Percentiles rank a stretch among this genome's conserved stretches.
These are phyloP conservation scores for Paspalum notatum DNA, from an alignment of 176 grass and related monocot species.

Conservation along the genomic window DNA sequence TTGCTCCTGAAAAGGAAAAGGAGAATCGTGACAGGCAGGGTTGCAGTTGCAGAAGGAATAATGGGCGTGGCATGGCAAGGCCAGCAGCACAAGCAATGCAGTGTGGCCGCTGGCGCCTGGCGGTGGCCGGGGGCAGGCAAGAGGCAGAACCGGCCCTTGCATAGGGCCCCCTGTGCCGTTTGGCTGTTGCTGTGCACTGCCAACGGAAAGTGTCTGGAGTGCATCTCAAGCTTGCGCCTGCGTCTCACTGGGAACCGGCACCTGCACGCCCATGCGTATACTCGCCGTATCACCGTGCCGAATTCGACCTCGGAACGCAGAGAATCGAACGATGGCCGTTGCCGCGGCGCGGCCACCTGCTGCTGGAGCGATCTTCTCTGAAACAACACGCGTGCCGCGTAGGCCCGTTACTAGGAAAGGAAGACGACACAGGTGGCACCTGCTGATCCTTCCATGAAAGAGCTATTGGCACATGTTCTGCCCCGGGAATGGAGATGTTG, in stretches of 20 bases:
- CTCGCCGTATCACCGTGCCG: constrained; percentile 4
- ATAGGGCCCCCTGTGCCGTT: not conserved
- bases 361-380: not conserved
- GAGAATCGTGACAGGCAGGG: not conserved
- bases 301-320: no score
- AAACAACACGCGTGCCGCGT: not conserved
- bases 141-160: not conserved
- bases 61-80: constrained; percentile 7
- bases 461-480: not conserved
- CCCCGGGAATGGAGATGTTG: not conserved
- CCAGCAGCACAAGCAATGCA: constrained; percentile 26
- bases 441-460: not conserved
- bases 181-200: not conserved
- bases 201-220: constrained; percentile 28
- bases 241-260: not conserved
- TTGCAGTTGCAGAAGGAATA: constrained; percentile 34
- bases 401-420: not conserved
- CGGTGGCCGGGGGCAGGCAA: not conserved
- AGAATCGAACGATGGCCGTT: no score
- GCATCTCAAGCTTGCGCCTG: constrained; percentile 14
- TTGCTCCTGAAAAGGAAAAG: not conserved
- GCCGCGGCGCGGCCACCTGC: no score
- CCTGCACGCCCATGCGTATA: not conserved
- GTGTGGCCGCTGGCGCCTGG: not conserved
- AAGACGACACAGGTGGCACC: not conserved